Base-by-base conservation (phyloP, 1,284 basidiomycete species). In the Rhodotorula sp. region DNA sequence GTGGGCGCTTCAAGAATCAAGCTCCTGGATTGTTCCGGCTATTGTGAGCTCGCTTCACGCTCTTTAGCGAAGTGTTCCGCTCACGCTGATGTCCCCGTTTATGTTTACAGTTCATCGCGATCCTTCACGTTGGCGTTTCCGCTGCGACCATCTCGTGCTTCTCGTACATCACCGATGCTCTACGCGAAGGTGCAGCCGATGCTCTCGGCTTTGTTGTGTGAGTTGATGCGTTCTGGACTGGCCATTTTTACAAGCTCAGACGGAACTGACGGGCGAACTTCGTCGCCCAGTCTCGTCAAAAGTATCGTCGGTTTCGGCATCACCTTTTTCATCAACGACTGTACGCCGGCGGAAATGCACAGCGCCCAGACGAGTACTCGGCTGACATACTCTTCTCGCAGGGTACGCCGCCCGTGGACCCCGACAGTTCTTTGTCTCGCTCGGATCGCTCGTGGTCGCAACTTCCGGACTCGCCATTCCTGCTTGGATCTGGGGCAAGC, bases 261-360 rank as follows among this genome's bases (percentile, higher is more conserved):
- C 44, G 17, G 14, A 15, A 45, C 56, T 44, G 56, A 57, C 33
- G 6, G 2, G 6, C 17, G 33, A 12, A 5, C 1, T 12, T 42
- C 37, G 10, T 42, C 37, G 37, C 44, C 10, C 60, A 61, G 60
- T 5, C 60, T 84, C 69, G 74, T 77, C 61, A 84, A 84, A 75
- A 83, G 83, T 67, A 80, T 84, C 77, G 81, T 84, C 55, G 78
- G 82, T 26, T 84, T 83, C 69, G 82, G 81, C 1, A 82, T 83
- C 66, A 83, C 82, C 20, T 83, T 83, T 76, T 83, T 84, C 71
- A 81, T 82, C 4, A 84, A 84, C 70, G 81, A 82, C 54, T 83
- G 84, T 65, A 42, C 80, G 79, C 84, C 33, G 33, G 33, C 33
- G 6, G 10, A 37, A 37, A 37, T 37, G 33, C 33, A 44, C 72